Conservation (phyloP, 2,329 filamentous ascomycete genomes). For the Fusarium neocosmosporiellum region DNA sequence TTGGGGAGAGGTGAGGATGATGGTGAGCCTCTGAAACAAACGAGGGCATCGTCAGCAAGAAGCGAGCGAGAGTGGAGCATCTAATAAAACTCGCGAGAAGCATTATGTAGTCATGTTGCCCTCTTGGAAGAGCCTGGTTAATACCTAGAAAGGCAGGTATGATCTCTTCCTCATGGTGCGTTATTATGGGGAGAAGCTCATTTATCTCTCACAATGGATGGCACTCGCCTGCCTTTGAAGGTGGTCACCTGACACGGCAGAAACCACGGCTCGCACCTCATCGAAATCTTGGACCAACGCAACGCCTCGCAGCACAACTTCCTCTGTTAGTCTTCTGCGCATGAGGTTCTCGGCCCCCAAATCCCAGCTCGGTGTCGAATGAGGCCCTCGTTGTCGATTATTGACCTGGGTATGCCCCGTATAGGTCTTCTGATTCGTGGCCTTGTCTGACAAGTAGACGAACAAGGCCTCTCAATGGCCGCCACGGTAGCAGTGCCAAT, state of each 20-base stretch:
- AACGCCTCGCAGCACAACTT: constrained; percentile 5
- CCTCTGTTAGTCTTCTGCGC: constrained; percentile 10
- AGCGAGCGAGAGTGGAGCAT: neutral
- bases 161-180: neutral
- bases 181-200: neutral
- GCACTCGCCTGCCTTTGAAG: neutral
- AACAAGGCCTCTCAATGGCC: constrained; percentile 33
- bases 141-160: neutral
- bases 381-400: constrained; percentile 21
- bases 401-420: constrained; percentile 21
- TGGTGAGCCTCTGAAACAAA: neutral
- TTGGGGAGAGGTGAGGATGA: neutral
- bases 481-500: constrained; percentile 38
- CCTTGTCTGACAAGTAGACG: constrained; percentile 33
- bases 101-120: neutral
- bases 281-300: neutral
- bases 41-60: neutral
- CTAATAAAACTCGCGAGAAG: neutral
- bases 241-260: constrained; percentile 14
- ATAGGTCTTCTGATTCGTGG: constrained; percentile 35
- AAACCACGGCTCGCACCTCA: neutral
- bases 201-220: neutral
- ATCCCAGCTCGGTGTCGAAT: constrained; percentile 26
- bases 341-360: constrained; percentile 37
- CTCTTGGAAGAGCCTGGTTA: neutral